Conservation (phyloP, 2,329 filamentous ascomycete genomes). For the Pleochaeta shiraiana region DNA sequence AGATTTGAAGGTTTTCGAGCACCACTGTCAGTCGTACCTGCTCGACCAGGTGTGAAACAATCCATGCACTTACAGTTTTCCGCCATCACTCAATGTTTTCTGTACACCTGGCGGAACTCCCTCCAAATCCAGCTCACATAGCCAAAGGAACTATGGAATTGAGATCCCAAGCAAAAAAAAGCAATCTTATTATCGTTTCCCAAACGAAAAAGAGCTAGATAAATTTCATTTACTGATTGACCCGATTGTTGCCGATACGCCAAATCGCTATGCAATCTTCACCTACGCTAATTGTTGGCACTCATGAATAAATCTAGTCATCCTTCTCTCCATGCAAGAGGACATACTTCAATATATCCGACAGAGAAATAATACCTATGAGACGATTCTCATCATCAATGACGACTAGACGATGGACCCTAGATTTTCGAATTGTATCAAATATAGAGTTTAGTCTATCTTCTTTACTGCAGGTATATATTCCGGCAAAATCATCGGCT, state of each 20-base stretch:
- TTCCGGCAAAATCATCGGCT: slow-evolving; percentile 80
- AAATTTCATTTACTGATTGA: too few relatives aligned
- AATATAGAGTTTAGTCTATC: slow-evolving; percentile 92
- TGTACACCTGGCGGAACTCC: not conserved
- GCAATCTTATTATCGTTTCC: too few relatives aligned
- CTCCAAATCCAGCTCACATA: too few relatives aligned
- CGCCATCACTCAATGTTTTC: not conserved
- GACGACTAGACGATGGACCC: slow-evolving; percentile 81
- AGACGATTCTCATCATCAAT: slow-evolving; percentile 78
- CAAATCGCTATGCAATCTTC: not conserved
- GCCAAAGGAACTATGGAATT: too few relatives aligned
- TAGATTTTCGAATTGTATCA: slow-evolving; percentile 84
- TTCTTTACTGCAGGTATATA: slow-evolving; percentile 84
- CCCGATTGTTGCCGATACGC: not conserved
- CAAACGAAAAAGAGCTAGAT: too few relatives aligned
- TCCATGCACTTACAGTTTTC: not conserved
- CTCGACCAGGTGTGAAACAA: slow-evolving; percentile 2
- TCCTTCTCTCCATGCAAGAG: slow-evolving; percentile 35
- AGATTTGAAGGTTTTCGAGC: not conserved
- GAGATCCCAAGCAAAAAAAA: too few relatives aligned
- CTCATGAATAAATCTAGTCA: slow-evolving; percentile 9
- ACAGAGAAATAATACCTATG: slow-evolving; percentile 76
- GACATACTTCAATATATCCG: slow-evolving; percentile 91
- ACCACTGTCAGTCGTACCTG: slow-evolving; percentile 9
- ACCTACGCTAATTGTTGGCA: not conserved